Evolutionary conservation across 2,329 filamentous ascomycete species (phyloP), one percentile per base, ranked within the genome.

Genomic region (Fusarium domesticum): DNA sequence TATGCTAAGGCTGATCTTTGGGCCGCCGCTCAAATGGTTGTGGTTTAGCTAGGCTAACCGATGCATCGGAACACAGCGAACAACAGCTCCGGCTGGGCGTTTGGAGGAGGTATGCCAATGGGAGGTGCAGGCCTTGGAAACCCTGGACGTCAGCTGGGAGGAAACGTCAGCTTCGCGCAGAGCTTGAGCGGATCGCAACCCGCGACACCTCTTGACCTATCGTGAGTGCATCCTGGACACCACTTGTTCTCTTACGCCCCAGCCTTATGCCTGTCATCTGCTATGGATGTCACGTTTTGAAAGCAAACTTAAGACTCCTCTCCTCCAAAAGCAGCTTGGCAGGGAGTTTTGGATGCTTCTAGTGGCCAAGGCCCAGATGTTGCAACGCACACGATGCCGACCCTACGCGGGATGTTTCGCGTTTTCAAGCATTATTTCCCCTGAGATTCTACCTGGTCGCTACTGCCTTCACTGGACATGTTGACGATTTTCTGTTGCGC

Each of bases 161-260:
- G 79, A 57, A 81, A 77, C 64, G 70, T 81, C 47, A 85, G 81
- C 65, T 85, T 85, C 66, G 81, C 81, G 37, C 81, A 85, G 63
- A 84, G 80, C 61, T 69, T 85, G 59, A 76, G 75, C 59, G 78
- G 78, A 50, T 83, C 81, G 45, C 80, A 83, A 65, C 75, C 78
- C 56, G 70, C 77, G 55, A 80, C 81, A 51, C 75, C 80, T 33
- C 67, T 85, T 48, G 82, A 85, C 63, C 70, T 80, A 45, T 82
- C 80, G 81, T 85, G 78, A 68, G 81, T 83, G 55, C 47, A 58
- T 20, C 35, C 39, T 35, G 33, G 18, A 36, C 18, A 15, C 42
- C 25, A 25, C 44, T 18, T 17, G 23, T 37, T 23, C 18, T 18
- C 12, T 39, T 18, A 30, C 37, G 35, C 17, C 37, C 34, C 18